These are phyloP conservation scores for Bonia amplexicaulis DNA, from an alignment of 176 grass and related monocot genomes.

Conservation along the genomic window DNA sequence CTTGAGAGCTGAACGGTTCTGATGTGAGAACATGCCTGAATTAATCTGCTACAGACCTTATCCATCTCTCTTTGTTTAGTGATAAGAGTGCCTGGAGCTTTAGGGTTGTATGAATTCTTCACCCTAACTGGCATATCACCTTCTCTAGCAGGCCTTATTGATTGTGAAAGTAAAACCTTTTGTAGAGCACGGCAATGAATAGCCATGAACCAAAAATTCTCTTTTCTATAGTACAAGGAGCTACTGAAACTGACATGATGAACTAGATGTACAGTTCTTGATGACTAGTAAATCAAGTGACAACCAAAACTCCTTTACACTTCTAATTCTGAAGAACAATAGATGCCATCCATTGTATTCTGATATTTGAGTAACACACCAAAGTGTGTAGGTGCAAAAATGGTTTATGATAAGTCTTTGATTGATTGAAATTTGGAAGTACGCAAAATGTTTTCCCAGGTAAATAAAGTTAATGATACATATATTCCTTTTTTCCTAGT, in stretches of 20 bases:
- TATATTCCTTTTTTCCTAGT: no score
- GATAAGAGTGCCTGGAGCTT: constrained; percentile 90
- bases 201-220: constrained; percentile 1
- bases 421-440: neutral
- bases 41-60: constrained; percentile 48
- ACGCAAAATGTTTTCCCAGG: neutral
- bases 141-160: constrained; percentile 92
- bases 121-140: constrained; percentile 93
- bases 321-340: neutral
- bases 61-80: constrained; percentile 86
- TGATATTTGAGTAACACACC: neutral
- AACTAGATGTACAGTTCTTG: neutral
- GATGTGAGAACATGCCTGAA: neutral
- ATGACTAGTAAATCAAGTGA: neutral
- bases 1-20: neutral
- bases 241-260: neutral
- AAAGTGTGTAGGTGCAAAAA: neutral
- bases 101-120: constrained; percentile 96
- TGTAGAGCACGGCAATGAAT: neutral
- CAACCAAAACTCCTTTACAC: neutral
- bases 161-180: constrained; percentile 92
- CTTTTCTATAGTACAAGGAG: neutral
- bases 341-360: neutral
- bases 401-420: neutral
- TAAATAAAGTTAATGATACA: neutral